A percentile compares a stretch with the other conserved stretches of the same genome.
Conservation (phyloP, 2,329 filamentous ascomycete species). For the Erysiphe pulchra region DNA sequence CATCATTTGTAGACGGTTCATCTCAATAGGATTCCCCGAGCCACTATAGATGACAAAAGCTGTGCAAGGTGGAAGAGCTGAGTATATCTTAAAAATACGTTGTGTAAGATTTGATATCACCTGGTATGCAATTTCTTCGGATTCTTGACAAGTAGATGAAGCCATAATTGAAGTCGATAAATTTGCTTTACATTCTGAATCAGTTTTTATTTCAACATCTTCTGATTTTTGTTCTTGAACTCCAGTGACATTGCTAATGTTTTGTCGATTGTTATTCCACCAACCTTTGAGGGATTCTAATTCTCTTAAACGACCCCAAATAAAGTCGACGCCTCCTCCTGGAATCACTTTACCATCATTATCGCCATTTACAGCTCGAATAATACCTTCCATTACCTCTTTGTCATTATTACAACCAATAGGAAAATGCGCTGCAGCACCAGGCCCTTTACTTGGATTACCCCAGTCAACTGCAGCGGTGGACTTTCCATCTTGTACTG, state of each 20-base stretch:
- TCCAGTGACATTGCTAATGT: background rate
- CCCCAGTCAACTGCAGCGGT: constrained; percentile 79
- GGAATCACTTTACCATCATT: constrained; percentile 28
- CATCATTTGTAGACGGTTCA: constrained; percentile 33
- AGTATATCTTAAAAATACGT: constrained; percentile 29
- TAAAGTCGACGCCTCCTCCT: constrained; percentile 36
- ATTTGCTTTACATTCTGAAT: background rate
- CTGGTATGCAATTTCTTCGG: constrained; percentile 1
- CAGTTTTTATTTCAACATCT: background rate
- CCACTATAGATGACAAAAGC: constrained; percentile 39
- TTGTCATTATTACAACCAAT: constrained; percentile 33
- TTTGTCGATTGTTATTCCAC: constrained; percentile 31
- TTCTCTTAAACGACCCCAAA: constrained; percentile 39
- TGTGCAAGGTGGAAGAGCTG: constrained; percentile 34
- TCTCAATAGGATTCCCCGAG: constrained; percentile 40
- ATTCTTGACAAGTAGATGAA: background rate
- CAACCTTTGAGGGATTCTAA: constrained; percentile 39
- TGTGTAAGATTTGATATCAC: constrained; percentile 11
- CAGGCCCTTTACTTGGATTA: constrained; percentile 37
- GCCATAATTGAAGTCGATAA: background rate
- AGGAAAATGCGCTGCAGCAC: constrained; percentile 27
- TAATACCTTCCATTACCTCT: constrained; percentile 26
- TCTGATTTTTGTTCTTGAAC: background rate
- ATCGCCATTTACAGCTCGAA: constrained; percentile 34
- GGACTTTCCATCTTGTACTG: constrained; percentile 26